These are phyloP conservation scores for Pyrrhoderma lamaoense DNA, from an alignment of 1,284 basidiomycete species.

Conservation along the genomic window DNA sequence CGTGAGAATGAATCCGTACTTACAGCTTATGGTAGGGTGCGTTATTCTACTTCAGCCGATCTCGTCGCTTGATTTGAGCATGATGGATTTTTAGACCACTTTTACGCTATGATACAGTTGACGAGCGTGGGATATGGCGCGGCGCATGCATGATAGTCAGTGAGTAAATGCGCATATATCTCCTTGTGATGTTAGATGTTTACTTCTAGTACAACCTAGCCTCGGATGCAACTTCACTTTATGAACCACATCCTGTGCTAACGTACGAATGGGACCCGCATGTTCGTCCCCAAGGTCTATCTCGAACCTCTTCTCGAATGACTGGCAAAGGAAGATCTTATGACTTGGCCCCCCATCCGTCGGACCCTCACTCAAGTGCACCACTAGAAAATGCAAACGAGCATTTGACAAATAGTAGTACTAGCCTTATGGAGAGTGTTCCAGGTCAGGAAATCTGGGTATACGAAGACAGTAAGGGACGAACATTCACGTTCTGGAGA, in stretches of 20 bases:
- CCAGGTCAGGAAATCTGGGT: conserved; percentile 75
- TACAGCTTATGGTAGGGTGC: conserved; percentile 30
- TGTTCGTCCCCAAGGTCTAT: conserved; percentile 21
- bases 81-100: conserved; percentile 69
- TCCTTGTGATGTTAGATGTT: conserved; percentile 6
- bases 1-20: conserved; percentile 61
- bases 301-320: conserved; percentile 19
- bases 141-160: conserved; percentile 84
- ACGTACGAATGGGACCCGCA: conserved; percentile 75
- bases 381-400: conserved; percentile 17
- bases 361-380: conserved; percentile 51
- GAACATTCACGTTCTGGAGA: conserved; percentile 87
- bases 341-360: conserved; percentile 63
- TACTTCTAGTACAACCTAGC: conserved; percentile 33
- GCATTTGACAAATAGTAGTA: conserved; percentile 26
- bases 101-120: conserved; percentile 86
- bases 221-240: conserved; percentile 73
- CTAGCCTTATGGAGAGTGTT: conserved; percentile 36
- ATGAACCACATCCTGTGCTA: conserved; percentile 69
- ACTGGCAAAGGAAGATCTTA: conserved; percentile 31
- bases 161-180: conserved; percentile 32
- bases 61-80: conserved; percentile 28
- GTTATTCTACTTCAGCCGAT: conserved; percentile 1
- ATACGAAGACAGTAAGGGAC: conserved; percentile 41
- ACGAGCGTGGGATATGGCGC: conserved; percentile 71